phyloP scores from a whole-genome alignment of 2,329 filamentous ascomycete genomes.

The Epichloe hybrida region DNA sequence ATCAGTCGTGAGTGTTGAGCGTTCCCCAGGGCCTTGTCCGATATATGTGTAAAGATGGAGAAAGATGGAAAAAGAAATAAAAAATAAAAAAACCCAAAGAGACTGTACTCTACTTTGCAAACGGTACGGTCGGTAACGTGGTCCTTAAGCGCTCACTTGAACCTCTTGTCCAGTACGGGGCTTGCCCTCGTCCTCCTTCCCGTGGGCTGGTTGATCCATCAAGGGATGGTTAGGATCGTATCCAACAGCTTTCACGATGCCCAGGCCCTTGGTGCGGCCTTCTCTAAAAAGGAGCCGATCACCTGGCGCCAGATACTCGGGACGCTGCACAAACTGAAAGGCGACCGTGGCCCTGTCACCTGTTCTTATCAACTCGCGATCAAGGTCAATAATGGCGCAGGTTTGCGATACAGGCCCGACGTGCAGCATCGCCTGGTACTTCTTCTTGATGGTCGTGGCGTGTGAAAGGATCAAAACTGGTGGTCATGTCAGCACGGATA shows the following conservation, averaged over 20 bases:
- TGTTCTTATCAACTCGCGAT: conserved; percentile 87
- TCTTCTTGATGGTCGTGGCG: conserved; percentile 90
- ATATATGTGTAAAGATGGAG: no score
- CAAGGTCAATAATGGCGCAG: conserved; percentile 93
- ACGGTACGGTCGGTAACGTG: no score
- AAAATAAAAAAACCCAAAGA: background rate
- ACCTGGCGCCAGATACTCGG: conserved; percentile 80
- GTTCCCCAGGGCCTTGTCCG: no score
- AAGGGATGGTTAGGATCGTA: conserved; percentile 57
- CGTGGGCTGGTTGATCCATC: conserved; percentile 5
- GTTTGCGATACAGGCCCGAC: conserved; percentile 92
- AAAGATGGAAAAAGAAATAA: no score
- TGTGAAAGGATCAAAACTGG: conserved; percentile 85
- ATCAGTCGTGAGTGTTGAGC: no score
- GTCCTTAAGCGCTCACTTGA: conserved; percentile 1
- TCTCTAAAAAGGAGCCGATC: conserved; percentile 88
- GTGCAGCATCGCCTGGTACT: conserved; percentile 97
- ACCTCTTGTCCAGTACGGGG: background rate
- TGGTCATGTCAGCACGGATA: background rate
- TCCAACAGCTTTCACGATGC: conserved; percentile 82
- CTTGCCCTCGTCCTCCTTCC: conserved; percentile 1
- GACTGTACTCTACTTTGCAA: no score
- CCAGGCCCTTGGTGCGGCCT: conserved; percentile 85
- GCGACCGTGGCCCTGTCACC: conserved; percentile 90
- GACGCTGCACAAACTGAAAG: conserved; percentile 86